phyloP scores from a whole-genome alignment of 2,329 filamentous ascomycete genomes.

The Colletotrichum spinosum region DNA sequence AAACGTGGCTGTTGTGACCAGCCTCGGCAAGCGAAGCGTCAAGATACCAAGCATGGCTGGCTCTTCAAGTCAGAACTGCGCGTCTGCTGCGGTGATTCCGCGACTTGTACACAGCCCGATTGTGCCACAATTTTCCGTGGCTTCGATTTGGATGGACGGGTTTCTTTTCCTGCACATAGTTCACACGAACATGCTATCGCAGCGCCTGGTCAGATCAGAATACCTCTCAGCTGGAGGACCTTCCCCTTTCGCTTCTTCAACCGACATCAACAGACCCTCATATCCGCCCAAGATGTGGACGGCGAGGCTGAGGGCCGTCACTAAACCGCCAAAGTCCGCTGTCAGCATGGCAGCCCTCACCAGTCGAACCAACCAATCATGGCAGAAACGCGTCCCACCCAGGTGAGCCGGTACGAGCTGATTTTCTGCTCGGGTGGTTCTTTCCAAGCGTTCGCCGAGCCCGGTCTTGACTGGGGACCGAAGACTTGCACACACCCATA shows the following conservation, averaged over 20 bases:
- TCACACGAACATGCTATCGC: background rate
- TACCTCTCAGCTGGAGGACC: too few relatives aligned
- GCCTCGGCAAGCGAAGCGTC: background rate
- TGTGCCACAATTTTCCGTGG: background rate
- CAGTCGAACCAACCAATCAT: conserved; percentile 14
- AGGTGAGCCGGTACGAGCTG: conserved; percentile 5
- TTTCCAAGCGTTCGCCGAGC: conserved; percentile 11
- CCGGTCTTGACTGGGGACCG: conserved; percentile 2
- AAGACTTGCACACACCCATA: conserved; percentile 27
- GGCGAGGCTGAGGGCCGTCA: conserved; percentile 6
- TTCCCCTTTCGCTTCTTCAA: too few relatives aligned
- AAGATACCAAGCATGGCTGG: background rate
- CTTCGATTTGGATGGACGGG: background rate
- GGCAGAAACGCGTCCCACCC: background rate
- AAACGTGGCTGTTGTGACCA: too few relatives aligned
- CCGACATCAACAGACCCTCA: too few relatives aligned
- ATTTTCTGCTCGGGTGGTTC: background rate
- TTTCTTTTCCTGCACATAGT: background rate
- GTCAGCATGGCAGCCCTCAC: background rate
- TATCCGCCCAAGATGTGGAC: background rate
- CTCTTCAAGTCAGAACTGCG: background rate
- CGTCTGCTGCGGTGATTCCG: conserved; percentile 14
- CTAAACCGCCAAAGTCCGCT: background rate
- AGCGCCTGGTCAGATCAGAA: too few relatives aligned
- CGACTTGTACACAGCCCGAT: conserved; percentile 14